Conservation (phyloP, 2,329 filamentous ascomycete genomes). For the Alternaria burnsii region DNA sequence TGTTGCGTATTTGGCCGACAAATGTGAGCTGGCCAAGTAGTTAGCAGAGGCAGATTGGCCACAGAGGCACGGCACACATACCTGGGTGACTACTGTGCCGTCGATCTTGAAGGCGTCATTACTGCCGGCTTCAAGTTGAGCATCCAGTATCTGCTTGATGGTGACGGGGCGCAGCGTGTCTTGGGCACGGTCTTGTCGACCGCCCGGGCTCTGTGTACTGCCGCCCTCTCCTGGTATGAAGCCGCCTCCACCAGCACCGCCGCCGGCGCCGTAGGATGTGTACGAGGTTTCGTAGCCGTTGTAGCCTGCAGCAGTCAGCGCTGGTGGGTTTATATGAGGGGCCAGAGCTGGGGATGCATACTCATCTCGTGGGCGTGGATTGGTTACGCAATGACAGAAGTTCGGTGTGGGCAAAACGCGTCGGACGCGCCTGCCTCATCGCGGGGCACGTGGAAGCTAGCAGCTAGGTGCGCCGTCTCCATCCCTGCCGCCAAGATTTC, state of each 20-base stretch:
- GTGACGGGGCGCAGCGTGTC: constrained; percentile 93
- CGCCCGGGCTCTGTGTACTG: constrained; percentile 56
- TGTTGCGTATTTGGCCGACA: constrained; percentile 87
- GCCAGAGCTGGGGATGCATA: constrained; percentile 9
- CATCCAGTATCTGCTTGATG: constrained; percentile 91
- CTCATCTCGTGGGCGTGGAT: constrained; percentile 27
- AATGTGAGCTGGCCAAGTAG: constrained; percentile 72
- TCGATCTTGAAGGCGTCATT: constrained; percentile 79
- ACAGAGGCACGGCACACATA: constrained; percentile 33
- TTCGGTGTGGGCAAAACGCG: constrained; percentile 38
- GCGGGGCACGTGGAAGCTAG: constrained; percentile 30
- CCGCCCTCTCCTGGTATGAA: constrained; percentile 65
- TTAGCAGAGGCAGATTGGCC: constrained; percentile 16
- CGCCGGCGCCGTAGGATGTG: constrained; percentile 65
- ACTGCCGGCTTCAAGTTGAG: constrained; percentile 67
- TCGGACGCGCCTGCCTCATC: constrained; percentile 36
- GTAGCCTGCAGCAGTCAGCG: constrained; percentile 40
- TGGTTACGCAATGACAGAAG: constrained; percentile 18
- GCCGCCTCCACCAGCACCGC: constrained; percentile 65
- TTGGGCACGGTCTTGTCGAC: constrained; percentile 68
- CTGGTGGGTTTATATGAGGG: not conserved
- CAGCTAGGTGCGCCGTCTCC: not conserved
- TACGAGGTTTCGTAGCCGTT: constrained; percentile 58
- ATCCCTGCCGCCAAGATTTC: constrained; percentile 39
- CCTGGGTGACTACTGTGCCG: constrained; percentile 71